Evolutionary conservation across 257 asterid species (phyloP).

Genomic region (Penstemon eatonii): DNA sequence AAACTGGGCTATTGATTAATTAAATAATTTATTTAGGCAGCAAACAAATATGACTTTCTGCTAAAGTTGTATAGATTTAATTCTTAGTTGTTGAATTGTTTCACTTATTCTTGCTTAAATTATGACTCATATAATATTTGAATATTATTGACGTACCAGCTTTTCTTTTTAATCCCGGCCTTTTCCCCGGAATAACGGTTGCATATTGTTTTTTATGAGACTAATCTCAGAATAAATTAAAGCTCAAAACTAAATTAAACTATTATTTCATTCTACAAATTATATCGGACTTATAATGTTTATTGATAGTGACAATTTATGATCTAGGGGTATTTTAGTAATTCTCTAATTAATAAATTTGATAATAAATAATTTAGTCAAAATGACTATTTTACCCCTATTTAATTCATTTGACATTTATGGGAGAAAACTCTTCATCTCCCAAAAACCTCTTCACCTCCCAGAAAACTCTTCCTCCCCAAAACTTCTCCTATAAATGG

Average conservation of each 20-base stretch:
- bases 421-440: too few species aligned
- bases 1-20: neutral
- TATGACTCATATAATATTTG: neutral
- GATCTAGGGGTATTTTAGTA: too few species aligned
- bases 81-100: neutral
- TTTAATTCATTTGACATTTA: too few species aligned
- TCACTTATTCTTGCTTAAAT: neutral
- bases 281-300: too few species aligned
- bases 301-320: too few species aligned
- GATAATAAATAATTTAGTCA: too few species aligned
- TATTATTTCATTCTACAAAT: neutral
- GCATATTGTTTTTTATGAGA: neutral
- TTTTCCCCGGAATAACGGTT: too few species aligned
- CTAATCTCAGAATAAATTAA: neutral
- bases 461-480: too few species aligned
- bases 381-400: too few species aligned
- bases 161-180: neutral
- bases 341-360: too few species aligned
- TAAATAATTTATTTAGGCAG: neutral
- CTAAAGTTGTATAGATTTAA: conserved; percentile 17
- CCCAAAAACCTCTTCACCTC: too few species aligned
- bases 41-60: conserved; percentile 32
- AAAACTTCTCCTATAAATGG: too few species aligned
- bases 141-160: neutral
- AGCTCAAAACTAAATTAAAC: neutral